These are phyloP conservation scores for Mycena venus DNA, from an alignment of 768 basidiomycete genomes.

Conservation along the genomic window DNA sequence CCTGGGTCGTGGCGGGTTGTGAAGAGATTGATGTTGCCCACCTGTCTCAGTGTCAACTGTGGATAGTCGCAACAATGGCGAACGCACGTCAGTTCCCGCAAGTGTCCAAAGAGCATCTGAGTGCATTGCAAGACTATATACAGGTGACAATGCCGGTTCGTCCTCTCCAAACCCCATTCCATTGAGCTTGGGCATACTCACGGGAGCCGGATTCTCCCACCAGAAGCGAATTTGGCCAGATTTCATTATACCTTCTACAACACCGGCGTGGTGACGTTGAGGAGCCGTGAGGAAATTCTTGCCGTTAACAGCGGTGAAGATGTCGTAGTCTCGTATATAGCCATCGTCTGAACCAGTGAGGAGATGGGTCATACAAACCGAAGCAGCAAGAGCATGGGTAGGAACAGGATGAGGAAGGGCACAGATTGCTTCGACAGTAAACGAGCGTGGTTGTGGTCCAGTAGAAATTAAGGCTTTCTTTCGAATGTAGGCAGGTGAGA, in stretches of 20 bases:
- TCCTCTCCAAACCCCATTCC: slow-evolving; percentile 55
- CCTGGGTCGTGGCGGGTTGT: slow-evolving; percentile 96
- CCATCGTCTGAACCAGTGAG: slow-evolving; percentile 95
- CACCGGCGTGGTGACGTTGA: slow-evolving; percentile 88
- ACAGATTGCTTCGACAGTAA: slow-evolving; percentile 91
- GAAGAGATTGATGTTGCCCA: slow-evolving; percentile 93
- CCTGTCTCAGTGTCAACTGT: slow-evolving; percentile 57
- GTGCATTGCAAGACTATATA: slow-evolving; percentile 93
- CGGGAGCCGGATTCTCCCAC: slow-evolving; percentile 84
- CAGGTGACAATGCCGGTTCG: slow-evolving; percentile 72
- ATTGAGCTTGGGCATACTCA: slow-evolving; percentile 43
- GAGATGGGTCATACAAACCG: slow-evolving; percentile 88
- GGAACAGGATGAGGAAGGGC: slow-evolving; percentile 92
- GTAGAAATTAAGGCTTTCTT: slow-evolving; percentile 57
- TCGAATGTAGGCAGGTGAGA: slow-evolving; percentile 70
- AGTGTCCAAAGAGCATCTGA: slow-evolving; percentile 94
- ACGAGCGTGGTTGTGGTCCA: slow-evolving; percentile 66
- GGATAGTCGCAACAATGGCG: slow-evolving; percentile 26
- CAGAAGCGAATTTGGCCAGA: slow-evolving; percentile 88
- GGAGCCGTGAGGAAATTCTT: slow-evolving; percentile 89
- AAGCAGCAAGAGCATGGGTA: slow-evolving; percentile 89
- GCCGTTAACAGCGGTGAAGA: slow-evolving; percentile 90
- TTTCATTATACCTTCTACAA: slow-evolving; percentile 94
- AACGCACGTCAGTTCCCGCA: slow-evolving; percentile 86
- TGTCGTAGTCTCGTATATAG: slow-evolving; percentile 92